These are phyloP conservation scores for Astrocystis sublimbata DNA, from an alignment of 495 filamentous ascomycete species.

Conservation along the genomic window DNA sequence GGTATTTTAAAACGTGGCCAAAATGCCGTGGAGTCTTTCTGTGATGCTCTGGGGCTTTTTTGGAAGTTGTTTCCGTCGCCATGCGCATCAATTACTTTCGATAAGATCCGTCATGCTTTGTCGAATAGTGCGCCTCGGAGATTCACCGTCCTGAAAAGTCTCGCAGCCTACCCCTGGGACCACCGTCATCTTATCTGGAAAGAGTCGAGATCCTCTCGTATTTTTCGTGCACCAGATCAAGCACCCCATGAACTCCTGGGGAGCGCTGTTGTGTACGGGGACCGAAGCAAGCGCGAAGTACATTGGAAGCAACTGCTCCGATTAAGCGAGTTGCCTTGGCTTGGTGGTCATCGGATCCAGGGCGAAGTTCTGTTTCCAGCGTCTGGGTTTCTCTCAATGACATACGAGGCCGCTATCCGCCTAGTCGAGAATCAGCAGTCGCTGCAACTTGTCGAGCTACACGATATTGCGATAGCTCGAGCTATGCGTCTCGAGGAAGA, in stretches of 20 bases:
- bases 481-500: slow-evolving; percentile 1
- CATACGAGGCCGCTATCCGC: background rate
- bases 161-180: slow-evolving; percentile 51
- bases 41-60: slow-evolving; percentile 31
- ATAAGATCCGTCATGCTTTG: slow-evolving; percentile 20
- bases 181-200: slow-evolving; percentile 43
- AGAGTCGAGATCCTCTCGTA: slow-evolving; percentile 41
- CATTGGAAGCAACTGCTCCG: background rate
- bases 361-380: background rate
- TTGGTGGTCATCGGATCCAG: background rate
- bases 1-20: slow-evolving; percentile 10
- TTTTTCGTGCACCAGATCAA: slow-evolving; percentile 17
- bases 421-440: too few relatives aligned
- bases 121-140: too few relatives aligned
- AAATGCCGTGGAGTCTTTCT: slow-evolving; percentile 24
- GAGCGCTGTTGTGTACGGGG: slow-evolving; percentile 14
- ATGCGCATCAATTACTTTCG: slow-evolving; percentile 13
- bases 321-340: background rate
- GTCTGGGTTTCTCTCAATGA: background rate
- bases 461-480: background rate
- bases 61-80: slow-evolving; percentile 26
- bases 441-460: too few relatives aligned
- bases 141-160: slow-evolving; percentile 28
- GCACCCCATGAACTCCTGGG: slow-evolving; percentile 46
- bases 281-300: background rate